Conservation (phyloP, 192 early-diverging fungal species). For the Obelidium mucronatum region DNA sequence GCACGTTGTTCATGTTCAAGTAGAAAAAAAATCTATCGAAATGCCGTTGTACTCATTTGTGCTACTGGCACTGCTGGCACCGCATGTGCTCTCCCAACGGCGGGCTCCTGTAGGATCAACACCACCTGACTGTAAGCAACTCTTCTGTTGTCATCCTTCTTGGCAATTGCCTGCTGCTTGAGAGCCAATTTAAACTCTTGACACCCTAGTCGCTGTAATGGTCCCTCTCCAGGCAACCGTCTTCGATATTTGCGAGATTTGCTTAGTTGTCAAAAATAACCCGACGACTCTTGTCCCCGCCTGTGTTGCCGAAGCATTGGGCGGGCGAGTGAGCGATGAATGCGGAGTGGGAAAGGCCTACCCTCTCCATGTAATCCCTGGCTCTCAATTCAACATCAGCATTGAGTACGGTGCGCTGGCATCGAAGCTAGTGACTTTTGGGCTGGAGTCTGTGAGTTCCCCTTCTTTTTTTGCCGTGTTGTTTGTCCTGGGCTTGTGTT, state of each 20-base stretch:
- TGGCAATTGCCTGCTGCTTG: no score
- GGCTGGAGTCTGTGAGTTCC: neutral
- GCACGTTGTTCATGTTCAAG: no score
- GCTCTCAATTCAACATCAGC: neutral
- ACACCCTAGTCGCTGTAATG: neutral
- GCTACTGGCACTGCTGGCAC: no score
- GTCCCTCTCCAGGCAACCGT: neutral
- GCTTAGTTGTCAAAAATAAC: neutral
- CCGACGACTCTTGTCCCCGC: neutral
- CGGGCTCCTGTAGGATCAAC: no score
- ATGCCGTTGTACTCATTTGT: no score
- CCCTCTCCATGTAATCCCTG: neutral
- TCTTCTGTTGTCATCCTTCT: no score
- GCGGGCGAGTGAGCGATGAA: neutral
- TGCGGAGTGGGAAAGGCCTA: neutral
- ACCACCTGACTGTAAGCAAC: no score
- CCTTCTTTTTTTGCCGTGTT: no score
- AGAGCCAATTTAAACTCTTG: no score
- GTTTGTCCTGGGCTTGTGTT: no score
- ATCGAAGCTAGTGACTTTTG: neutral
- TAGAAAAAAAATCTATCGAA: no score
- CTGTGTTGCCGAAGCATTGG: neutral
- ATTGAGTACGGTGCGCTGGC: neutral
- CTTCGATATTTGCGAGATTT: conserved; percentile 4
- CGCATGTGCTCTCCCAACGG: no score